phyloP scores from a whole-genome alignment of 2,329 filamentous ascomycete species.

The Emericellopsis cladophorae region DNA sequence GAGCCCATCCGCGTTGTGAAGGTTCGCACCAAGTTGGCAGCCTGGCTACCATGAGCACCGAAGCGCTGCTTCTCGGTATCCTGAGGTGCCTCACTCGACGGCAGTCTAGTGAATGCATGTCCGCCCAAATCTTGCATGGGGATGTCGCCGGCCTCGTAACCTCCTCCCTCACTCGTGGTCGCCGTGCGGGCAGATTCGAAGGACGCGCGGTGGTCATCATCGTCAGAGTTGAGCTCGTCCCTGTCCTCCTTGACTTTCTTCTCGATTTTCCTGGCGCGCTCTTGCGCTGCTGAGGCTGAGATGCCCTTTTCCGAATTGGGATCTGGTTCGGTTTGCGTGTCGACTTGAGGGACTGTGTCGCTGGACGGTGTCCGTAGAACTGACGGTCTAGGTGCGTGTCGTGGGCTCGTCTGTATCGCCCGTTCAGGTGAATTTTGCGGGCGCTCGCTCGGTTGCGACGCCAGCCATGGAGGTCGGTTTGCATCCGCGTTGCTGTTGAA shows the following conservation, averaged over 20 bases:
- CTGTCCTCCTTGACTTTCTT: conserved; percentile 16
- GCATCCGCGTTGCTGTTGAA: conserved; percentile 31
- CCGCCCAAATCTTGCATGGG: no score
- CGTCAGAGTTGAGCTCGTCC: conserved; percentile 4
- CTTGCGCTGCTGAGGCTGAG: conserved; percentile 27
- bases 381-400: conserved; percentile 20
- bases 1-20: no score
- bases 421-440: neutral
- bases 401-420: neutral
- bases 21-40: no score
- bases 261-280: conserved; percentile 27
- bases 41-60: no score
- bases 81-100: no score
- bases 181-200: neutral
- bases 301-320: conserved; percentile 11
- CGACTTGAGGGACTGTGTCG: conserved; percentile 19
- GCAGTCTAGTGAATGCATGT: no score
- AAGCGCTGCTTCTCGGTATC: no score
- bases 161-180: neutral
- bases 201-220: conserved; percentile 2
- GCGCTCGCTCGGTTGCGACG: neutral
- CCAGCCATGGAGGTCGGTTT: conserved; percentile 2
- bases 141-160: no score
- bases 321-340: conserved; percentile 13
- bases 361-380: conserved; percentile 28